Evolutionary conservation across 1,139 yeast genomes (phyloP), one percentile per base, ranked within the genome.

Genomic region (Geotrichum aggregatum): DNA sequence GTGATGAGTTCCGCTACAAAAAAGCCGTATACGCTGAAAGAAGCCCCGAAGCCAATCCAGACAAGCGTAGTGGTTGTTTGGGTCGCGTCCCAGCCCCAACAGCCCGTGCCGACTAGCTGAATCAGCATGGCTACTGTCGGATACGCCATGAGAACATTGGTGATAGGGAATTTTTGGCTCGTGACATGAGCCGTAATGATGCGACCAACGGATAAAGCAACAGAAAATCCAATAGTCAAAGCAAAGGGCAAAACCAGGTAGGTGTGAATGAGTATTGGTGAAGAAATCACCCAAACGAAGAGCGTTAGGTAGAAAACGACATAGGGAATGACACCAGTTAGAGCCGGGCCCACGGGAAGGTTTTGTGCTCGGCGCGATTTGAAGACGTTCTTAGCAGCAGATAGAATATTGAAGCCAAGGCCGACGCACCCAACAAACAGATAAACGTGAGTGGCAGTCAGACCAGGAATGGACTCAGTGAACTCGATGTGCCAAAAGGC

Each of bases 151-250:
- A 95, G 88, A 30, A 83, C 77, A 56, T 87, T 87, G 56, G 77
- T 61, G 66, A 75, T 71, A 47, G 98, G 98, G 75, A 86, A 91
- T 2, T 71, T 63, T 65, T 87, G 95, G 54, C 78, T 71, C 0
- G 97, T 88, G 63, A 91, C 80, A 68, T 91, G 97, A 2, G 89
- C 94, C 55, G 87, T 76, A 63, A 91, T 91, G 61, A 91, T 87
- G 65, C 95, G 79, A 3, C 98, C 98, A 19, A 91, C 97, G 1
- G 81, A 75, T 63, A 87, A 84, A 0, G 98, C 96, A 62, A 85
- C 72, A 1, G 87, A 76, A 36, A 84, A 75, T 3, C 96, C 96
- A 59, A 84, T 78, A 1, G 87, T 77, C 35, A 87, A 65, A 30
- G 83, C 71, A 60, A 84, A 75, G 8, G 95, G 86, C 55, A 85